These are phyloP conservation scores for Xerocomus amazonicus DNA, from an alignment of 1,284 basidiomycete genomes.

Conservation along the genomic window DNA sequence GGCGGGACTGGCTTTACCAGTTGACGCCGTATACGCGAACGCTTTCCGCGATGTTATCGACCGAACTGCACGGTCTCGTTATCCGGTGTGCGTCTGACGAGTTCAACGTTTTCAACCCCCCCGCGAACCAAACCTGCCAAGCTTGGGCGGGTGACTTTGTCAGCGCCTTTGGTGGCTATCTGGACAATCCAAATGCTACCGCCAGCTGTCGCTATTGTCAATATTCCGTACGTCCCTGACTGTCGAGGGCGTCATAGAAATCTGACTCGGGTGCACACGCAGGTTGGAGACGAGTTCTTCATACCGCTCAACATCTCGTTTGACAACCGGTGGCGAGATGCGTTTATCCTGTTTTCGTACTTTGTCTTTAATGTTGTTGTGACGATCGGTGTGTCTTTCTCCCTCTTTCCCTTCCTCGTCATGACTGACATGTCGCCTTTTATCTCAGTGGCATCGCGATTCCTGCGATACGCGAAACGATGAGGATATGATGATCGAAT, in stretches of 20 bases:
- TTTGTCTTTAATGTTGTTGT: constrained; percentile 71
- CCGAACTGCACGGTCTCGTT: constrained; percentile 71
- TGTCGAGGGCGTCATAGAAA: no score
- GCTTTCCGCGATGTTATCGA: constrained; percentile 73
- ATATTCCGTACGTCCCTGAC: constrained; percentile 39
- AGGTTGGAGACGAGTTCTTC: constrained; percentile 70
- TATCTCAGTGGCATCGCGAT: constrained; percentile 63
- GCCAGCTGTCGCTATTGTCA: constrained; percentile 70
- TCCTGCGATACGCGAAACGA: constrained; percentile 68
- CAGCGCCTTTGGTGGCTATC: constrained; percentile 65
- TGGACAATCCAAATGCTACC: constrained; percentile 68
- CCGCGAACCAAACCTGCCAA: constrained; percentile 69
- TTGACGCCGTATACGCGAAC: constrained; percentile 70
- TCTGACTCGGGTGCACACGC: neutral
- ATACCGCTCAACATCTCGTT: constrained; percentile 67
- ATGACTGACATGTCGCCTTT: constrained; percentile 3
- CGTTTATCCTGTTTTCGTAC: constrained; percentile 67
- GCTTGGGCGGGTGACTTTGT: constrained; percentile 72
- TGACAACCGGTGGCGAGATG: constrained; percentile 67
- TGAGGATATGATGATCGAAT: constrained; percentile 22
- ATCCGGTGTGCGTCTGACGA: constrained; percentile 69
- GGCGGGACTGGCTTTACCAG: constrained; percentile 73
- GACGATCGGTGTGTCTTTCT: constrained; percentile 53
- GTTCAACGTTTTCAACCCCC: constrained; percentile 68
- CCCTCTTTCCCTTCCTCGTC: rapidly evolving